Percentiles rank a stretch among this genome's conserved stretches.
phyloP scores from a whole-genome alignment of 1,284 basidiomycete genomes.

The Coriolopsis trogii region DNA sequence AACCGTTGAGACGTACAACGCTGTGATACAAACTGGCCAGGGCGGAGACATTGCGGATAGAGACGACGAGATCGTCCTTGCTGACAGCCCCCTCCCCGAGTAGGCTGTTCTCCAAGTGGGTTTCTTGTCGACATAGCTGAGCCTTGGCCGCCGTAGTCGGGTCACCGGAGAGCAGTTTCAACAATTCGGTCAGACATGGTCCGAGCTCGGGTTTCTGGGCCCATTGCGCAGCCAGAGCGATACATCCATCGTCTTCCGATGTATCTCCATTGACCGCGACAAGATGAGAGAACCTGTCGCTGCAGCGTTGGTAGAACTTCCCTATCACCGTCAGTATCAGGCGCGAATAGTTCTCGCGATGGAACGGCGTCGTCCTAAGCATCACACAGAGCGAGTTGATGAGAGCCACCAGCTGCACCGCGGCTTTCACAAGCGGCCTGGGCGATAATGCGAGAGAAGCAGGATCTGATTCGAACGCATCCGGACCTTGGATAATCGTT shows the following conservation, averaged over 20 bases:
- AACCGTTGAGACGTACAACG: constrained; percentile 57
- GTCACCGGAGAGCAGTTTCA: constrained; percentile 43
- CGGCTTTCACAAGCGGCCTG: constrained; percentile 82
- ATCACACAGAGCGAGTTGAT: constrained; percentile 93
- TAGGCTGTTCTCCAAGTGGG: constrained; percentile 71
- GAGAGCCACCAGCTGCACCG: constrained; percentile 85
- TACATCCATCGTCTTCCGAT: constrained; percentile 42
- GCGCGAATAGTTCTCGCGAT: constrained; percentile 92
- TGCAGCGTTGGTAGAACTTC: constrained; percentile 95
- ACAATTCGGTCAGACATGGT: constrained; percentile 68
- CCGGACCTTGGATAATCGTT: constrained; percentile 54
- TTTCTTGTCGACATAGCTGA: constrained; percentile 76
- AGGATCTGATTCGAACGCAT: constrained; percentile 83
- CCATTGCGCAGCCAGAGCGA: constrained; percentile 82
- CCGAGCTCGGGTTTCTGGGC: constrained; percentile 83
- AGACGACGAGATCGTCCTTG: constrained; percentile 75
- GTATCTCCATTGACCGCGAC: constrained; percentile 50
- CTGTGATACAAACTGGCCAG: constrained; percentile 86
- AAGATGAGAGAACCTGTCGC: constrained; percentile 82
- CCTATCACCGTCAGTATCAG: constrained; percentile 95
- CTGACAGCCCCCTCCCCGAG: constrained; percentile 55
- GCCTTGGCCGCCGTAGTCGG: constrained; percentile 43
- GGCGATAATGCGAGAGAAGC: constrained; percentile 62
- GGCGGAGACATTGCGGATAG: constrained; percentile 75
- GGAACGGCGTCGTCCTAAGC: constrained; percentile 94